These are phyloP conservation scores for Spathaspora girioi DNA, from an alignment of 805 yeast genomes.

Conservation along the genomic window DNA sequence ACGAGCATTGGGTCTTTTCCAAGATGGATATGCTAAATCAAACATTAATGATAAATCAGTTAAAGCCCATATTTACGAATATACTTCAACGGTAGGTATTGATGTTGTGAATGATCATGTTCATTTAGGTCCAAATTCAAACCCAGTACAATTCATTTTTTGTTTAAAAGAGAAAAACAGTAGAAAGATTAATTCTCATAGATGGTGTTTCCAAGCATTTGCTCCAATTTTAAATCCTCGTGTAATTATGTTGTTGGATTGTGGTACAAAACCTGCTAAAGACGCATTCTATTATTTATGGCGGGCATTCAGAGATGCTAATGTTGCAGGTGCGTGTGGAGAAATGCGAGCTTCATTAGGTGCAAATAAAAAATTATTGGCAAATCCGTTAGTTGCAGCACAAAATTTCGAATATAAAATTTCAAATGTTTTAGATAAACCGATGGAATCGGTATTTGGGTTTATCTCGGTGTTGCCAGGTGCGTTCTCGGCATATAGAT, in stretches of 20 bases:
- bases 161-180: slow-evolving; percentile 88
- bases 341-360: slow-evolving; percentile 90
- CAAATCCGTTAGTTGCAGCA: slow-evolving; percentile 91
- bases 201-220: slow-evolving; percentile 96
- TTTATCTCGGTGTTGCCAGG: slow-evolving; percentile 94
- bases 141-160: slow-evolving; percentile 84
- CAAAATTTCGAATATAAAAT: slow-evolving; percentile 96
- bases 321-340: slow-evolving; percentile 97
- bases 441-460: slow-evolving; percentile 93
- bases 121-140: slow-evolving; percentile 61
- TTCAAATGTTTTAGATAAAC: slow-evolving; percentile 92
- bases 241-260: slow-evolving; percentile 81
- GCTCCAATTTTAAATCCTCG: slow-evolving; percentile 79
- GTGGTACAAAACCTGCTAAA: slow-evolving; percentile 88
- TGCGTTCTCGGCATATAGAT: slow-evolving; percentile 93
- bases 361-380: slow-evolving; percentile 39
- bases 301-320: slow-evolving; percentile 77
- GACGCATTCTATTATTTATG: slow-evolving; percentile 86
- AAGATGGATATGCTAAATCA: slow-evolving; percentile 93
- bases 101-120: slow-evolving; percentile 63
- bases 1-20: slow-evolving; percentile 86
- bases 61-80: slow-evolving; percentile 86
- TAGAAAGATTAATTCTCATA: slow-evolving; percentile 89
- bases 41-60: slow-evolving; percentile 81
- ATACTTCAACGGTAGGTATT: slow-evolving; percentile 88